These are phyloP conservation scores for Teratosphaeria pseudoeucalypti DNA, from an alignment of 2,329 filamentous ascomycete genomes.

Conservation along the genomic window DNA sequence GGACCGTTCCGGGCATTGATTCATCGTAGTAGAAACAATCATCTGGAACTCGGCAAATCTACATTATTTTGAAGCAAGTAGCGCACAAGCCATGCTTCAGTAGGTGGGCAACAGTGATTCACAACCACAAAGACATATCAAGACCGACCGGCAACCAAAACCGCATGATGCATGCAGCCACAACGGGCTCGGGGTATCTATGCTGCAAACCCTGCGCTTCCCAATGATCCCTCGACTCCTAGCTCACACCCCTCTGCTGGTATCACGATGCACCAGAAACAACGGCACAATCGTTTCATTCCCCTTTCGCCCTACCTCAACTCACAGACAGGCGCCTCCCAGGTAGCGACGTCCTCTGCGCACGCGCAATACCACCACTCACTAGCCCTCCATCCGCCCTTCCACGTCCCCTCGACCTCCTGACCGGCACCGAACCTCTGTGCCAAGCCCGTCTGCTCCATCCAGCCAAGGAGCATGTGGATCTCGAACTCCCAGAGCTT, in stretches of 20 bases:
- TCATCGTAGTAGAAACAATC: too few relatives aligned
- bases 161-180: neutral
- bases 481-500: conserved; percentile 55
- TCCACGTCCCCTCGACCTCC: conserved; percentile 22
- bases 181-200: neutral
- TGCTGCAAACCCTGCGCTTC: neutral
- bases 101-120: too few relatives aligned
- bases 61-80: too few relatives aligned
- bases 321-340: conserved; percentile 9
- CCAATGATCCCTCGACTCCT: neutral
- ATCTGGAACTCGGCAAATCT: too few relatives aligned
- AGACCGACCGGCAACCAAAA: neutral
- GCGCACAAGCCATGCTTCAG: neutral
- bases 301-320: neutral
- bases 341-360: conserved; percentile 15
- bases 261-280: neutral
- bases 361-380: conserved; percentile 60
- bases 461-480: conserved; percentile 50
- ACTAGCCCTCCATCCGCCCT: conserved; percentile 34
- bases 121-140: neutral
- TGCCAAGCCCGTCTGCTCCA: conserved; percentile 43
- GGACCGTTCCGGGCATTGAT: too few relatives aligned
- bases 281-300: neutral
- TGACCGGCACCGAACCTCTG: conserved; percentile 29
- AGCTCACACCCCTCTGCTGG: neutral